Evolutionary conservation across 306 rosid species (phyloP), one percentile per base, ranked within the genome.

Genomic region (Cicer cuneatum): DNA sequence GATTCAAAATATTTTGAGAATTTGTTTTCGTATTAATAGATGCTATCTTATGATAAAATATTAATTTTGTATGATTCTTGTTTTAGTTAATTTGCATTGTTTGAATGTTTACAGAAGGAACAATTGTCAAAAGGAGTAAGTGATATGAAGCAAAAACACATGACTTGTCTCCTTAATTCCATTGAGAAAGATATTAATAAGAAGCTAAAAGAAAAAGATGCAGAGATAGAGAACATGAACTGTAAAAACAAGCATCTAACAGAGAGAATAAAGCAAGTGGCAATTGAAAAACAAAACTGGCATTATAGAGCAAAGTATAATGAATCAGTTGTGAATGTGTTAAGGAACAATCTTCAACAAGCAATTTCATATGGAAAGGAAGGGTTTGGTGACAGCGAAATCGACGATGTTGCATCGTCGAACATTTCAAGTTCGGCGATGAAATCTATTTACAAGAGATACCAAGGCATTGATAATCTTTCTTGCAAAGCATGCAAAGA

Each of bases 341-440:
- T 93, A 70, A 88, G 80, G 83, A 91, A 82, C 86, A 89, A 88
- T 43, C 89, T 93, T 58, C 97, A 93, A 83, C 97, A 88, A 49
- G 98, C 88, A 10, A 89, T 90, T 62, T 91, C 97, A 9, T 90
- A 89, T 69, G 96, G 98, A 52, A 93, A 91, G 83, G 98, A 91
- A 85, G 98, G 98, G 37, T 93, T 88, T 51, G 97, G 98, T 77
- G 98, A 93, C 77, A 93, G 91, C 48, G 98, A 91, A 82, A 84
- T 76, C 56, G 98, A 93, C 65, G 97, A 93, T 52, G 85, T 90
- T 7, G 88, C 89, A 49, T 91, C 97, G 1, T 78, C 86, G 19
- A 78, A 79, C 38, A 40, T 86, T 68, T 83, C 86, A 1, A 85
- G 79, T 0, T 79, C 71, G 1, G 63, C 79, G 0, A 21, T 46